phyloP scores from a whole-genome alignment of 768 basidiomycete species.

The Dentipellis sp. region DNA sequence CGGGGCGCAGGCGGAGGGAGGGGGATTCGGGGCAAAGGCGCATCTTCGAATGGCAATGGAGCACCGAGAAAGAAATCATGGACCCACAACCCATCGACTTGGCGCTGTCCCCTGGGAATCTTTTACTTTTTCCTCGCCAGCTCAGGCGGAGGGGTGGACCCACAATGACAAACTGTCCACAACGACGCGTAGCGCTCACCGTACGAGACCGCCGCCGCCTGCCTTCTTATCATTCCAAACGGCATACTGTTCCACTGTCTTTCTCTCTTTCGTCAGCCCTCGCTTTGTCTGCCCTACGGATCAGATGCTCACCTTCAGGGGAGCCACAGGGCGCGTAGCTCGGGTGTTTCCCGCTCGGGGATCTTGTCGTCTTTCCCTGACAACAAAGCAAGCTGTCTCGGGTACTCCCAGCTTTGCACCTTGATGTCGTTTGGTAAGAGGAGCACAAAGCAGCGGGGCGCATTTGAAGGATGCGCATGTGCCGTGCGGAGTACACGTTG shows the following conservation, averaged over 20 bases:
- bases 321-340: too few relatives aligned
- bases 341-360: too few relatives aligned
- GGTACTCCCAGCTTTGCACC: background rate
- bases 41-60: background rate
- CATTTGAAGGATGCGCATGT: too few relatives aligned
- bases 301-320: too few relatives aligned
- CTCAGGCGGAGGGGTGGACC: constrained; percentile 7
- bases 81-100: constrained; percentile 12
- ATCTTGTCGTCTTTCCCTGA: background rate
- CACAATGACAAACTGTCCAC: constrained; percentile 14
- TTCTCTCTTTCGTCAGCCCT: background rate
- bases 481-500: background rate
- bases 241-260: background rate
- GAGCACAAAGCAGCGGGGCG: too few relatives aligned
- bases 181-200: background rate
- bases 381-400: background rate
- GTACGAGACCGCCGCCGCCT: background rate
- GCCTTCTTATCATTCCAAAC: background rate
- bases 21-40: background rate
- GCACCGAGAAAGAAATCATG: background rate
- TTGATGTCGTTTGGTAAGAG: background rate
- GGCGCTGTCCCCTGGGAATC: constrained; percentile 1
- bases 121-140: background rate
- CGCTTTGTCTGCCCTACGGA: background rate
- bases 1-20: background rate